Conservation (phyloP, 306 rosid genomes). For the Benincasa hispida region DNA sequence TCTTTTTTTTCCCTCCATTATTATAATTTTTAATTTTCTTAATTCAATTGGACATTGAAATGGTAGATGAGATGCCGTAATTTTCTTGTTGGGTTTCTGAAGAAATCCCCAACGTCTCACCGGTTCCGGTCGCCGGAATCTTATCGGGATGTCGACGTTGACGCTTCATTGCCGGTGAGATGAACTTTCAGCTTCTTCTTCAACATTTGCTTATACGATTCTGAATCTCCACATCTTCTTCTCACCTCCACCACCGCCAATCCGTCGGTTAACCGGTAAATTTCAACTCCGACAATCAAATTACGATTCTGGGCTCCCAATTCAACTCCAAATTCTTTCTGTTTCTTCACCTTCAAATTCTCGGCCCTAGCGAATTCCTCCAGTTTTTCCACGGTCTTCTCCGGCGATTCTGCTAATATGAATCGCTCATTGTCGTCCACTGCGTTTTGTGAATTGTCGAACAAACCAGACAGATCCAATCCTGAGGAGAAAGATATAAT, state of each 20-base stretch:
- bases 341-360: slow-evolving; percentile 30
- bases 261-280: slow-evolving; percentile 30
- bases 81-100: neutral
- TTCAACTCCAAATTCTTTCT: slow-evolving; percentile 35
- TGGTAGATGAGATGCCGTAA: neutral
- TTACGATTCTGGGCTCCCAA: slow-evolving; percentile 27
- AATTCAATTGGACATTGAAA: neutral
- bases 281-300: slow-evolving; percentile 19
- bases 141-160: slow-evolving; percentile 2
- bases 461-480: slow-evolving; percentile 44
- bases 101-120: neutral
- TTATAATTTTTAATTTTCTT: neutral
- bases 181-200: slow-evolving; percentile 26
- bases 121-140: neutral
- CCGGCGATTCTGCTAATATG: slow-evolving; percentile 20
- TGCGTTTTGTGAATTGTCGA: slow-evolving; percentile 6
- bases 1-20: neutral
- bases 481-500: slow-evolving; percentile 49
- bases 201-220: slow-evolving; percentile 25
- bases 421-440: slow-evolving; percentile 24
- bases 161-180: neutral
- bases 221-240: slow-evolving; percentile 23
- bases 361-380: slow-evolving; percentile 25
- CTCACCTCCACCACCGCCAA: slow-evolving; percentile 50
- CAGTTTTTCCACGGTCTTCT: slow-evolving; percentile 22